Base-by-base conservation (phyloP, 75 land plant species). In the Pseudotsuga menziesii region DNA sequence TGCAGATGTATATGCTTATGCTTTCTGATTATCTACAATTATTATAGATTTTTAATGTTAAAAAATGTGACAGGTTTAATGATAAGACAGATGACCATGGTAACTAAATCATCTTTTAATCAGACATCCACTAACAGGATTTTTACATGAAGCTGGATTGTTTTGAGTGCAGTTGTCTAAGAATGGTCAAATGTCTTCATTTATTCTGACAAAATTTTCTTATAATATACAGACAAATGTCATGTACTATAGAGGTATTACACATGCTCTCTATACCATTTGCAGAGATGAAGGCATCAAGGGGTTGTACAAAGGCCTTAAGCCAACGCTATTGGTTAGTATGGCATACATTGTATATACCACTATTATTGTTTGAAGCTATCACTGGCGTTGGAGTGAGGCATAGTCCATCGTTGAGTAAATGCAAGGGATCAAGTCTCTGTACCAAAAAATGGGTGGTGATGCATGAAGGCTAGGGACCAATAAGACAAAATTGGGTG, bases 281-380 rank as follows among this genome's bases (percentile, higher is more conserved):
- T 72, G 80, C 69, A 89, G 81, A 69, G 97, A 96, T 57, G 98
- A 96, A 77, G 98, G 98, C 41, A 59, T 85, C 13, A 82, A 75
- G 77, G 94, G 98, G 4, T 81, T 96, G 4, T 96, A 96, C 80
- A 96, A 96, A 72, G 98, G 96, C 56, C 83, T 96, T 57, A 94
- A 94, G 12, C 86, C 97, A 56, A 96, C 96, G 64, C 72, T 96
- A 41, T 72, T 96, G 91, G 98, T 94, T 81, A 64, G 86, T 71
- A 67, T 66, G 27, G 12, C 4, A 48, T 23, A 54, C 29, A 72
- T 23, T 48, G 60, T 48, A 14, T 52, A 36, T 13, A 1, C n/a
- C 17, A 2, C 54, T n/a, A 19, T 25, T 72, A 72, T 20, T 58
- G 60, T 58, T 58, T 58, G 60, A 58, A 58, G 39, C 39, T 36